Percentiles rank a stretch among this genome's conserved stretches.
Conservation (phyloP, 2,329 filamentous ascomycete genomes). For the Colletotrichum tanaceti region DNA sequence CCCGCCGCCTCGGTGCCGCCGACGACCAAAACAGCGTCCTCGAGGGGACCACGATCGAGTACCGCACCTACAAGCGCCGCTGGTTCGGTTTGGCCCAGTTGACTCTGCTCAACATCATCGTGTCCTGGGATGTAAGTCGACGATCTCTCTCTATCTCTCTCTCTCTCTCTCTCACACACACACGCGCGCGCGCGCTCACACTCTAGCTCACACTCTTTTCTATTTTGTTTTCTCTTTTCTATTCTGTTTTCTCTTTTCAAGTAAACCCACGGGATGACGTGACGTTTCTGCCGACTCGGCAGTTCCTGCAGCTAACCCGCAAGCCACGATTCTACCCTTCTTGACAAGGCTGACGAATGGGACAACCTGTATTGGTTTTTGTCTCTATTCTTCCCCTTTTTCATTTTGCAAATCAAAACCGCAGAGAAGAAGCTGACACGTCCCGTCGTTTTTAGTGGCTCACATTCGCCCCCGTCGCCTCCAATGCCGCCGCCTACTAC, state of each 20-base stretch:
- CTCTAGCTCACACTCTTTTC: neutral
- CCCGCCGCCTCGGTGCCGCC: constrained; percentile 31
- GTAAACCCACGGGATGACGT: neutral
- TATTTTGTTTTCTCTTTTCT: constrained; percentile 15
- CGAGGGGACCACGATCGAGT: constrained; percentile 49
- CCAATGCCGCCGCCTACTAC: constrained; percentile 80
- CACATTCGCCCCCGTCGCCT: constrained; percentile 87
- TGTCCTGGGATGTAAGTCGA: constrained; percentile 90
- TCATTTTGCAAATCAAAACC: neutral
- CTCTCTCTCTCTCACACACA: no score
- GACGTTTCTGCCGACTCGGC: neutral
- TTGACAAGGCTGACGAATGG: constrained; percentile 20
- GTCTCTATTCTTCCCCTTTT: no score
- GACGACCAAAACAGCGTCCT: constrained; percentile 45
- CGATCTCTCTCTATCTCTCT: no score
- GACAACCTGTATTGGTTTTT: neutral
- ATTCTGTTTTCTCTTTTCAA: no score
- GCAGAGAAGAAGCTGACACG: constrained; percentile 5
- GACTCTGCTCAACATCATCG: constrained; percentile 88
- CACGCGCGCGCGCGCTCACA: no score
- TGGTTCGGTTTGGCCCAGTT: constrained; percentile 90
- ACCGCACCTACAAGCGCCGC: constrained; percentile 78
- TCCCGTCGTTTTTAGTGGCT: constrained; percentile 75
- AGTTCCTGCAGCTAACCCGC: constrained; percentile 7
- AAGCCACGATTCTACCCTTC: neutral